phyloP scores from a whole-genome alignment of 2,329 filamentous ascomycete species.

The Colletotrichum salicis region DNA sequence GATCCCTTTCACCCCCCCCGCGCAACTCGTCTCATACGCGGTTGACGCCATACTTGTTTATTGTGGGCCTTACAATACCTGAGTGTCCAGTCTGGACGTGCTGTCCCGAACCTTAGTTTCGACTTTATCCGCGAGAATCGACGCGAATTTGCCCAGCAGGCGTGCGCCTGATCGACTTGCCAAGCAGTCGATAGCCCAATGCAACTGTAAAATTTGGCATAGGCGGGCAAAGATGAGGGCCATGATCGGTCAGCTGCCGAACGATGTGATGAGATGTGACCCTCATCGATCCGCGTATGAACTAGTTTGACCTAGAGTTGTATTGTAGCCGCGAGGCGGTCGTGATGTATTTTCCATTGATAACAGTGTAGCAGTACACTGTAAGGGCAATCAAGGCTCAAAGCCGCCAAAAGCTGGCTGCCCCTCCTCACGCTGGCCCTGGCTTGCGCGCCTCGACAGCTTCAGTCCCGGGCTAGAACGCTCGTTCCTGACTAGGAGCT shows the following conservation, averaged over 20 bases:
- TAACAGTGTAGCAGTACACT: conserved; percentile 13
- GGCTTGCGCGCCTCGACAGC: background rate
- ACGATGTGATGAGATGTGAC: conserved; percentile 11
- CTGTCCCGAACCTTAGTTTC: background rate
- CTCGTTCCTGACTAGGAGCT: conserved; percentile 27
- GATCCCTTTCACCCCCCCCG: conserved; percentile 5
- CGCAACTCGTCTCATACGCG: conserved; percentile 11
- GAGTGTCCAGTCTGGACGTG: background rate
- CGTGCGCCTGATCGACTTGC: conserved; percentile 19
- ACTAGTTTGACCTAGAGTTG: background rate
- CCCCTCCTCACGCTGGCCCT: background rate
- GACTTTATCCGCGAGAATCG: background rate
- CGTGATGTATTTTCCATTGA: background rate
- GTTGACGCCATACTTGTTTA: conserved; percentile 19
- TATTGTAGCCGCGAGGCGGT: conserved; percentile 1
- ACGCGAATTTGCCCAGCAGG: conserved; percentile 1
- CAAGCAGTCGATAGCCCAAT: conserved; percentile 8
- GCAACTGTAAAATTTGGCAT: conserved; percentile 19
- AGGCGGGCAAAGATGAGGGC: background rate
- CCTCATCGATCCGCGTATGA: background rate
- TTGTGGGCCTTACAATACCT: conserved; percentile 1
- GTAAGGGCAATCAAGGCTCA: background rate
- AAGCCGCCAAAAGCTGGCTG: background rate
- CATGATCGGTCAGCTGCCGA: conserved; percentile 31
- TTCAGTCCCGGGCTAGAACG: conserved; percentile 16